These are phyloP conservation scores for Diaporthe nobilis DNA, from an alignment of 2,329 filamentous ascomycete species.

Conservation along the genomic window DNA sequence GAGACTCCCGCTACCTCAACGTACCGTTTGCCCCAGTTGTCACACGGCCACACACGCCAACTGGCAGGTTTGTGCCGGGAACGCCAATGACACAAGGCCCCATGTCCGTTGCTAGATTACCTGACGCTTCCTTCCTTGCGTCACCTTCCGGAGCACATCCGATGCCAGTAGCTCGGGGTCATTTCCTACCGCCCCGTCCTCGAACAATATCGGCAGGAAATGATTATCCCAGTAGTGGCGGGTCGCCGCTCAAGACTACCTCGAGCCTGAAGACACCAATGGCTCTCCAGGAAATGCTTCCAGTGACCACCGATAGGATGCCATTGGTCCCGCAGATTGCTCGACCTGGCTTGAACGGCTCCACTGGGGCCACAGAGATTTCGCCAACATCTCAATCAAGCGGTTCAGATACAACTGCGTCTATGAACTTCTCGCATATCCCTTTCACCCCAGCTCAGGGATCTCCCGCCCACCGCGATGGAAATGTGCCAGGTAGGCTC, in stretches of 20 bases:
- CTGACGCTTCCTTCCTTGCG: neutral
- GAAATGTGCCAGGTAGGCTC: neutral
- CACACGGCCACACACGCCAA: neutral
- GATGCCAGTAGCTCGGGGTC: neutral
- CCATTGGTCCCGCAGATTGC: neutral
- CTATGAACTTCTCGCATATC: constrained; percentile 1
- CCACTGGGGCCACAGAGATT: neutral
- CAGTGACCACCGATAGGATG: neutral
- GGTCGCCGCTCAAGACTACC: neutral
- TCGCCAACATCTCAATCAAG: constrained; percentile 14
- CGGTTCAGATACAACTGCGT: neutral
- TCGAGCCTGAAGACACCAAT: neutral
- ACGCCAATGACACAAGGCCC: neutral
- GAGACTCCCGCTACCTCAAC: neutral
- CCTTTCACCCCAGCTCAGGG: neutral
- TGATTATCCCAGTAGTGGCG: too few species aligned
- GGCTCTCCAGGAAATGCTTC: neutral
- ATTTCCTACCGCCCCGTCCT: too few species aligned
- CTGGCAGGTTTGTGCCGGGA: neutral
- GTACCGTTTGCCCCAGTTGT: neutral
- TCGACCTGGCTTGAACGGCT: neutral
- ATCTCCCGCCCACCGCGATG: neutral
- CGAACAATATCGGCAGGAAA: neutral
- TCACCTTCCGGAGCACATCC: neutral
- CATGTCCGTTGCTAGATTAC: neutral